Conservation (phyloP, 768 basidiomycete genomes). For the Boletus reticuloceps region DNA sequence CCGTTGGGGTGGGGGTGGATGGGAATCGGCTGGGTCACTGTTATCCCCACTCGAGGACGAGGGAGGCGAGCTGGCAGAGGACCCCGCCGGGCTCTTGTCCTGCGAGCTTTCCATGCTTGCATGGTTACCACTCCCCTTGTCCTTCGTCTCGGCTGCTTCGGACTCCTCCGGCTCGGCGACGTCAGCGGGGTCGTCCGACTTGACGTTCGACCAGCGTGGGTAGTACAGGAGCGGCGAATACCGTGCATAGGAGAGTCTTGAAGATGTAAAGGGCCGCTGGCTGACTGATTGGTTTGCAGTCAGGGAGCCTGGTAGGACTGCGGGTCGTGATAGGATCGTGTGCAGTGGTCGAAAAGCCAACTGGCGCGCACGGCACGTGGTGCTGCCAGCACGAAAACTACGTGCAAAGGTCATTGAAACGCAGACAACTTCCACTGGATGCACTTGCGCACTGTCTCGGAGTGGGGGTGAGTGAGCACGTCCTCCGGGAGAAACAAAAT, state of each 20-base stretch:
- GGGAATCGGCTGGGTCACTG: slow-evolving; percentile 38
- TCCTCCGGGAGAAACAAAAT: slow-evolving; percentile 5
- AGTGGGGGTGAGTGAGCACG: background rate
- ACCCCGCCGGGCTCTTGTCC: slow-evolving; percentile 32
- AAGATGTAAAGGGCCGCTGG: slow-evolving; percentile 29
- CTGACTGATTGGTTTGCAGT: slow-evolving; percentile 5
- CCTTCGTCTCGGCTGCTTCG: slow-evolving; percentile 23
- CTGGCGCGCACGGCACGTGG: slow-evolving; percentile 10
- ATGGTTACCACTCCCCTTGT: slow-evolving; percentile 14
- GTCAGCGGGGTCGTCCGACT: slow-evolving; percentile 26
- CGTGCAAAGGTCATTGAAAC: slow-evolving; percentile 26
- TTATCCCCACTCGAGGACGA: slow-evolving; percentile 41
- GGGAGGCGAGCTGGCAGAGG: slow-evolving; percentile 32
- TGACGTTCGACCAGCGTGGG: slow-evolving; percentile 42
- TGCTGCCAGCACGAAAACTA: slow-evolving; percentile 10
- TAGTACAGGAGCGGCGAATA: slow-evolving; percentile 31
- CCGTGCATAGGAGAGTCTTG: slow-evolving; percentile 20
- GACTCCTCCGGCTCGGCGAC: slow-evolving; percentile 24
- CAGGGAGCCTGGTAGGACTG: slow-evolving; percentile 1
- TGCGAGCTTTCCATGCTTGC: slow-evolving; percentile 25
- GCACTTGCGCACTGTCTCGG: background rate
- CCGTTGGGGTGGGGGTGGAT: slow-evolving; percentile 37
- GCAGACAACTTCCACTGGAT: slow-evolving; percentile 14
- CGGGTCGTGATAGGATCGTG: slow-evolving; percentile 11
- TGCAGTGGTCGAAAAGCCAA: slow-evolving; percentile 8